A percentile compares a stretch with the other conserved stretches of the same genome.
Conservation (phyloP, 495 filamentous ascomycete genomes). For the Talaromyces proteolyticus region DNA sequence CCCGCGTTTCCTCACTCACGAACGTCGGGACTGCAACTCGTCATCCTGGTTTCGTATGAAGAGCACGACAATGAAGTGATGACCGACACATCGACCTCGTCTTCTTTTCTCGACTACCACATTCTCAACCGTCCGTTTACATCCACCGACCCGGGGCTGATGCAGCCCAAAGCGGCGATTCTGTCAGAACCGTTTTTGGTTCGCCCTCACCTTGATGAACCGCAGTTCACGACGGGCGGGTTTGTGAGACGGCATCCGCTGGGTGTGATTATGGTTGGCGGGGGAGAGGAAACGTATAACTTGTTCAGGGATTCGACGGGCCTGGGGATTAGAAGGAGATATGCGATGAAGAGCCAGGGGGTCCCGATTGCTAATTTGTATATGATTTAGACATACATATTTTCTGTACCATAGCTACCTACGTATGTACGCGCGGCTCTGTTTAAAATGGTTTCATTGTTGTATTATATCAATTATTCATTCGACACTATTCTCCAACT, state of each 20-base stretch:
- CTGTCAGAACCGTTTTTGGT: constrained; percentile 41
- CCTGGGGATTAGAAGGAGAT: constrained; percentile 71
- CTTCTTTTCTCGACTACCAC: constrained; percentile 3
- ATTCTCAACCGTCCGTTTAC: constrained; percentile 2
- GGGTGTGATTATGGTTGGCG: constrained; percentile 79
- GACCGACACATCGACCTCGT: background rate
- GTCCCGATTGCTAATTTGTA: constrained; percentile 73
- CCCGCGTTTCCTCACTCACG: constrained; percentile 61
- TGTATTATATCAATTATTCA: too few relatives aligned
- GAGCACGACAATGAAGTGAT: background rate
- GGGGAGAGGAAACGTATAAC: constrained; percentile 62
- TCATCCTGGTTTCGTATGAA: constrained; percentile 67
- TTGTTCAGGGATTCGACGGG: constrained; percentile 52
- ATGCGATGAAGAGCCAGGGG: constrained; percentile 76
- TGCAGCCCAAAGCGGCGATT: constrained; percentile 24
- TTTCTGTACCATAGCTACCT: background rate
- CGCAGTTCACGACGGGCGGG: constrained; percentile 66
- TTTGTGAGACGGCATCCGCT: constrained; percentile 68
- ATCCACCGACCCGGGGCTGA: constrained; percentile 10
- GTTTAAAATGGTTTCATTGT: too few relatives aligned
- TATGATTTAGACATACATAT: constrained; percentile 27
- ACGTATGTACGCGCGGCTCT: too few relatives aligned
- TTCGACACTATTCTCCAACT: too few relatives aligned
- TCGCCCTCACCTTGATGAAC: constrained; percentile 71
- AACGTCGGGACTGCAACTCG: constrained; percentile 60